Conservation (phyloP, 192 early-diverging fungal genomes). For the Pecoramyces ruminantium region DNA sequence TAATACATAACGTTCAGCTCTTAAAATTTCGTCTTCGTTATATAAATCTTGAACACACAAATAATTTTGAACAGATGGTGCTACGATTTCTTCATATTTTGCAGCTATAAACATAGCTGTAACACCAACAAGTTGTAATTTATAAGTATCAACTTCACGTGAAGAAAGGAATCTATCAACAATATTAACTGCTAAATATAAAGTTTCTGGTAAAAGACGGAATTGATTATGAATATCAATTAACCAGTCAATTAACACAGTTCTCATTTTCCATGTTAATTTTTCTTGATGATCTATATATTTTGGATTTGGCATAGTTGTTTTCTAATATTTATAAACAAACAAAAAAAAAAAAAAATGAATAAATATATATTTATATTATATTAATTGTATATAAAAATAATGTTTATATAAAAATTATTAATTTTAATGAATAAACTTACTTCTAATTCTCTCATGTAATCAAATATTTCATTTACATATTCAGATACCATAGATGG, state of each 20-base stretch:
- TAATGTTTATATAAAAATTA: no score
- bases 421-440: background rate
- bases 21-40: slow-evolving; percentile 66
- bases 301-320: slow-evolving; percentile 53
- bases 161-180: slow-evolving; percentile 85
- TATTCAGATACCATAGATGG: slow-evolving; percentile 91
- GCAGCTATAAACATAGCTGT: slow-evolving; percentile 76
- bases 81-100: slow-evolving; percentile 87
- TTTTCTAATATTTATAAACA: slow-evolving; percentile 7
- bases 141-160: slow-evolving; percentile 65
- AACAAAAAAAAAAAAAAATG: no score
- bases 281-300: slow-evolving; percentile 78
- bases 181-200: slow-evolving; percentile 83
- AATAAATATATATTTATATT: no score
- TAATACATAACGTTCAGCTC: slow-evolving; percentile 83
- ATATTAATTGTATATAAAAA: no score
- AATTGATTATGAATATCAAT: slow-evolving; percentile 83
- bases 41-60: slow-evolving; percentile 17
- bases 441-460: slow-evolving; percentile 62
- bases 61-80: slow-evolving; percentile 69
- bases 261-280: slow-evolving; percentile 81
- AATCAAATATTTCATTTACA: slow-evolving; percentile 77
- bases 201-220: slow-evolving; percentile 80
- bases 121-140: slow-evolving; percentile 87
- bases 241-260: slow-evolving; percentile 88